Evolutionary conservation across 2,329 filamentous ascomycete species (phyloP).

Genomic region (Periconia digitata): DNA sequence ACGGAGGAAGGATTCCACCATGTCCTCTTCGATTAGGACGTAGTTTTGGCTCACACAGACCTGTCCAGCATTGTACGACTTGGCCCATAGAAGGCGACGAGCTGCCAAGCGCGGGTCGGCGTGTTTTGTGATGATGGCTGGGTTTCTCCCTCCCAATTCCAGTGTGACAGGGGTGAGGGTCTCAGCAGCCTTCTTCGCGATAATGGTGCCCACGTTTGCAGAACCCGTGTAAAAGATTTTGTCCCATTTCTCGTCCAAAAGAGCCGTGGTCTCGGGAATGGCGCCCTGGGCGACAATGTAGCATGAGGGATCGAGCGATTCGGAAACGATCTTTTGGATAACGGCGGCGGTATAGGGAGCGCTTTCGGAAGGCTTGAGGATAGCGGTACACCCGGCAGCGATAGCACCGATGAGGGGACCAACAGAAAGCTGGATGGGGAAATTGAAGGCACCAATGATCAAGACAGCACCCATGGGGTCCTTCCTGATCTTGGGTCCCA

Average conservation of each 20-base stretch:
- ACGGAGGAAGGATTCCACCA: constrained; percentile 71
- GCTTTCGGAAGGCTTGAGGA: constrained; percentile 89
- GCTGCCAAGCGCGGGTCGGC: constrained; percentile 80
- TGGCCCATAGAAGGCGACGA: constrained; percentile 83
- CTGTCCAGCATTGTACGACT: constrained; percentile 84
- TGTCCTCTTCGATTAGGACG: constrained; percentile 75
- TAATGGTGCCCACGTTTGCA: constrained; percentile 66
- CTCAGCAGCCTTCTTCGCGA: constrained; percentile 56
- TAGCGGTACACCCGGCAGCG: constrained; percentile 83
- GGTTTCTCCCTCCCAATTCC: constrained; percentile 90
- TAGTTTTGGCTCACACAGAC: constrained; percentile 94
- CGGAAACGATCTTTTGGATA: constrained; percentile 75
- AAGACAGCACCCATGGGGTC: constrained; percentile 83
- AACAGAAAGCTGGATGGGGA: constrained; percentile 79
- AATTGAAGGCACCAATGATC: constrained; percentile 92
- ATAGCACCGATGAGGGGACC: constrained; percentile 86
- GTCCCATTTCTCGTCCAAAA: constrained; percentile 90
- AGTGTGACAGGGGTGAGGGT: constrained; percentile 77
- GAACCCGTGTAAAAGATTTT: constrained; percentile 97
- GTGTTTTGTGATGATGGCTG: constrained; percentile 84
- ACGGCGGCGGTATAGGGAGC: constrained; percentile 76
- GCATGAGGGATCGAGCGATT: constrained; percentile 73
- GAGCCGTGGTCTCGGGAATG: constrained; percentile 74
- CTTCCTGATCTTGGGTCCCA: constrained; percentile 77
- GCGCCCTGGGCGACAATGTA: constrained; percentile 81